A percentile compares a stretch with the other conserved stretches of the same genome.
Evolutionary conservation across 768 basidiomycete genomes (phyloP).

Genomic region (Leccinum sublutescens): DNA sequence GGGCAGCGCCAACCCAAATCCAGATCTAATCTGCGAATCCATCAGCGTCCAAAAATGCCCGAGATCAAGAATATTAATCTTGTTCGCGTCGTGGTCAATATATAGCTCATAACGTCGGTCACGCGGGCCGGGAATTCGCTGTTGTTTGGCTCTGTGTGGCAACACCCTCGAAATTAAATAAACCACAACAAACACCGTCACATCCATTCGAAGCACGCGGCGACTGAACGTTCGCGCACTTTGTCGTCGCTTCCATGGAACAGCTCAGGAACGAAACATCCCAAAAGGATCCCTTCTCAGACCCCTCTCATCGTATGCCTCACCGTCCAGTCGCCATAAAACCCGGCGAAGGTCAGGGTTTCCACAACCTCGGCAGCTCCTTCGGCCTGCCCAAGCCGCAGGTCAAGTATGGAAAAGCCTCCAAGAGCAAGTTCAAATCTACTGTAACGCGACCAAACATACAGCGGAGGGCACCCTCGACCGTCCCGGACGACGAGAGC

Average conservation of each 20-base stretch:
- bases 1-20: neutral
- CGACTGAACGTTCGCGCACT: neutral
- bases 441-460: neutral
- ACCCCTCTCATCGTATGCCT: constrained; percentile 21
- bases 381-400: constrained; percentile 10
- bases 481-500: constrained; percentile 17
- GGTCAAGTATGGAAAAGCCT: constrained; percentile 1
- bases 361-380: constrained; percentile 25
- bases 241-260: constrained; percentile 22
- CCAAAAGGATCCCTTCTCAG: constrained; percentile 7
- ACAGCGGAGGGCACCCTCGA: neutral
- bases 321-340: constrained; percentile 25
- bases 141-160: constrained; percentile 21
- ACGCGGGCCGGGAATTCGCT: neutral
- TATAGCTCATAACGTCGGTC: neutral
- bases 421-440: constrained; percentile 13
- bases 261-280: neutral
- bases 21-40: constrained; percentile 16
- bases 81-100: neutral
- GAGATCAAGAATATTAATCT: neutral
- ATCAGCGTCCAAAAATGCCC: neutral
- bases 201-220: constrained; percentile 12
- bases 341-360: constrained; percentile 26
- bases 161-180: constrained; percentile 28
- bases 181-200: constrained; percentile 25